These are phyloP conservation scores for Pisolithus microcarpus DNA, from an alignment of 768 basidiomycete species.

Conservation along the genomic window DNA sequence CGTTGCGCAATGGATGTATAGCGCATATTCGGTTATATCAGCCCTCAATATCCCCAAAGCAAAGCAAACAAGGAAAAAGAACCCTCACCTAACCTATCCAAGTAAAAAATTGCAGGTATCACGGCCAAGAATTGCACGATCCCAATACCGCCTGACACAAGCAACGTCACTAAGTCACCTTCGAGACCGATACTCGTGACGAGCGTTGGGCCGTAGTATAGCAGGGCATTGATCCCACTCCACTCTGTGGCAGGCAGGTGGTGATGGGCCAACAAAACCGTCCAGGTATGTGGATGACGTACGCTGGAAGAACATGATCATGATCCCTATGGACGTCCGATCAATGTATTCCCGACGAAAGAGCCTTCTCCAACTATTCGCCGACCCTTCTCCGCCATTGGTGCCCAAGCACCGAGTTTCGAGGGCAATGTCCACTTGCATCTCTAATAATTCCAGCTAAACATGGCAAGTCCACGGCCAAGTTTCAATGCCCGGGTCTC, in stretches of 20 bases:
- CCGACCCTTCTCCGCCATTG: slow-evolving; percentile 5
- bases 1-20: background rate
- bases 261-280: background rate
- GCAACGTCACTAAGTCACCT: slow-evolving; percentile 50
- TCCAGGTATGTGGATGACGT: slow-evolving; percentile 16
- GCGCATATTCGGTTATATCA: background rate
- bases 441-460: slow-evolving; percentile 70
- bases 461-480: background rate
- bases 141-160: slow-evolving; percentile 75
- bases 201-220: slow-evolving; percentile 77
- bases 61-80: background rate
- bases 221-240: slow-evolving; percentile 79
- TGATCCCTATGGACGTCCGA: slow-evolving; percentile 61
- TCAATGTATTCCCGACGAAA: slow-evolving; percentile 47
- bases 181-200: slow-evolving; percentile 56
- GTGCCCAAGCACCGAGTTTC: slow-evolving; percentile 31
- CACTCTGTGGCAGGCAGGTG: slow-evolving; percentile 46
- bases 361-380: slow-evolving; percentile 47
- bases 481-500: background rate
- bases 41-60: background rate
- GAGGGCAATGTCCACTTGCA: slow-evolving; percentile 59
- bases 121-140: slow-evolving; percentile 74
- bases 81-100: slow-evolving; percentile 54
- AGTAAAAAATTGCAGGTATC: slow-evolving; percentile 61
- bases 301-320: slow-evolving; percentile 85